Base-by-base conservation (phyloP, 805 yeast species). In the Yamadazyma insecticola region DNA sequence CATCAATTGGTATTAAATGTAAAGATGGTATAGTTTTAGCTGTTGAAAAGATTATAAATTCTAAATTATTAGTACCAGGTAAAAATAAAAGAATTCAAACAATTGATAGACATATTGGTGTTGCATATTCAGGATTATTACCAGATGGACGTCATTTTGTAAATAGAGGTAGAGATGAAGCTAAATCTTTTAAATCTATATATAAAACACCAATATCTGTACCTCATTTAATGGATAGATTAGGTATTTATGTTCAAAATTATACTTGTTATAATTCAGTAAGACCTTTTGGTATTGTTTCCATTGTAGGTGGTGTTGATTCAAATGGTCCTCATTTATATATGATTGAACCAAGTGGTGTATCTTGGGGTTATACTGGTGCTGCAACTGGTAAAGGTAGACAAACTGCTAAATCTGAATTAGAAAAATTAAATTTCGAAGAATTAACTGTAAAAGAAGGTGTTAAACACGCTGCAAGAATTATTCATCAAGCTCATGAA, bases 361-460 rank as follows among this genome's bases (percentile, higher is more conserved):
- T 87, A 1, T 87, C 81, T 53, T 94, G 98, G 97, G 99, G 99
- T 30, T 92, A 92, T 63, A 72, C 75, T 33, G 98, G 96, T 39
- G 95, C 96, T 23, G 98, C 99, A 12, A 78, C 97, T 4, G 99
- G 99, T 42, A 92, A 90, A 58, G 99, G 99, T 28, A 78, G 97
- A 60, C 99, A 92, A 60, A 76, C 86, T n/a, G 98, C 98, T 29
- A 90, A 90, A 63, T 83, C 90, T 17, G 98, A 92, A 62, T 73
- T 92, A 46, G 99, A 92, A 60, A 92, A 92, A 59, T 68, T 92
- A 55, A 81, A 86, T 44, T 67, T 78, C 39, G 79, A 78, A 32
- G 74, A 71, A 42, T 63, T 94, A 44, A 64, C 79, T 6, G 84
- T 80, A 4, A 74, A 62, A 45, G 95, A 89, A 13, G 98, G 96